A percentile compares a stretch with the other conserved stretches of the same genome.
Evolutionary conservation across 225 moss, liverwort and hornwort genomes (phyloP).

Genomic region (Physcomitrellopsis africana): DNA sequence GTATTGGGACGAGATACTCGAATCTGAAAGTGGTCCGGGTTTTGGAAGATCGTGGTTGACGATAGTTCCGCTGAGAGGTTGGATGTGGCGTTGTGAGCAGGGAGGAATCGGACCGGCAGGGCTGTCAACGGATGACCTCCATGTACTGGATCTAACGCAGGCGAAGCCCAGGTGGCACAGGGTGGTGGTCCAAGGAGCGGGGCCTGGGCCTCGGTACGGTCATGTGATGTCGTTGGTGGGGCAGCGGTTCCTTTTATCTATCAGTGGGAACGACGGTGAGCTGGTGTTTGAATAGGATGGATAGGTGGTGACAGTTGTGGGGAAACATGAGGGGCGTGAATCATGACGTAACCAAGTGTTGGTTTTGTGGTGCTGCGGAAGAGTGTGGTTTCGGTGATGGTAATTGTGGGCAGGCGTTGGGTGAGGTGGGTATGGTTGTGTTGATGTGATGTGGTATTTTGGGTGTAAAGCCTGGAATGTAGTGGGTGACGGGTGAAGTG

Average conservation of each 20-base stretch:
- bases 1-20: not conserved
- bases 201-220: slow-evolving; percentile 85
- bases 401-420: not conserved
- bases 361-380: not conserved
- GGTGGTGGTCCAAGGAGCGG: slow-evolving; percentile 88
- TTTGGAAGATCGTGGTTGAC: not conserved
- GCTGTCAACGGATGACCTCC: slow-evolving; percentile 83
- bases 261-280: slow-evolving; percentile 91
- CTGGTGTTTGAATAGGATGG: slow-evolving; percentile 24
- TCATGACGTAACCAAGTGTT: not conserved
- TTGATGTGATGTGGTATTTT: not conserved
- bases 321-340: not conserved
- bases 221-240: slow-evolving; percentile 91
- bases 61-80: slow-evolving; percentile 4
- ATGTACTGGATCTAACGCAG: slow-evolving; percentile 84
- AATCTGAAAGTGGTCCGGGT: not conserved
- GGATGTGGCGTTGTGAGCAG: slow-evolving; percentile 34
- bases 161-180: slow-evolving; percentile 85
- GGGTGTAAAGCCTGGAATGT: not conserved
- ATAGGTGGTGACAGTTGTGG: not conserved
- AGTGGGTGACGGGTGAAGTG: not conserved
- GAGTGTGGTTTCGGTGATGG: not conserved
- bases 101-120: slow-evolving; percentile 89
- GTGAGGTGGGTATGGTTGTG: slow-evolving; percentile 4
- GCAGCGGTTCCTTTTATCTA: slow-evolving; percentile 87